Base-by-base conservation (phyloP, 192 early-diverging fungal genomes). In the Cladochytrium replicatum region DNA sequence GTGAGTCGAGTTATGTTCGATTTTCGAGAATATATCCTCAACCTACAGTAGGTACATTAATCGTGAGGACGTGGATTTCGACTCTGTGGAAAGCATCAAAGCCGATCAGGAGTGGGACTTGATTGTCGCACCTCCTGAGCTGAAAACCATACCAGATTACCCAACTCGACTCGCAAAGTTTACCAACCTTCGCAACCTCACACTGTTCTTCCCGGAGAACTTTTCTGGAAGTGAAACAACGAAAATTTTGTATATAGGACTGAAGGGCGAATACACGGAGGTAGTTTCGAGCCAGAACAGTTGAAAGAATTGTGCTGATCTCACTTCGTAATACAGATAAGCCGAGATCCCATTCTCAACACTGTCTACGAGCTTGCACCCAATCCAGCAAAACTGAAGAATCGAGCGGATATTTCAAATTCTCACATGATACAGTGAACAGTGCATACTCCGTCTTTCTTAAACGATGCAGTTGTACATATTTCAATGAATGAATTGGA, bases 261-360 rank as follows among this genome's bases (percentile, higher is more conserved):
- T 98, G 55, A 87, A 90, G 47, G 95, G 95, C 30, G 94, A 94
- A 53, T 92, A 80, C 75, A 81, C 75, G 43, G 74, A 80, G 69
- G 79, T 80, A 24, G n/a, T n/a, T n/a, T n/a, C n/a, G n/a, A n/a
- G n/a, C n/a, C n/a, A n/a, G n/a, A n/a, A n/a, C n/a, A n/a, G n/a
- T n/a, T n/a, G n/a, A n/a, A n/a, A n/a, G n/a, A n/a, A n/a, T n/a
- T n/a, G n/a, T n/a, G n/a, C n/a, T n/a, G n/a, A n/a, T n/a, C n/a
- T n/a, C n/a, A n/a, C n/a, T n/a, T n/a, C n/a, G n/a, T n/a, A n/a
- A n/a, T n/a, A n/a, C n/a, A n/a, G n/a, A n/a, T n/a, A n/a, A n/a
- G n/a, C n/a, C n/a, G n/a, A n/a, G n/a, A n/a, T n/a, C n/a, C n/a
- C n/a, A n/a, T n/a, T n/a, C n/a, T n/a, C n/a, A n/a, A n/a, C n/a